Evolutionary conservation across 2,329 filamentous ascomycete genomes (phyloP), one percentile per base, ranked within the genome.

Genomic region (Penicillium frequentans): DNA sequence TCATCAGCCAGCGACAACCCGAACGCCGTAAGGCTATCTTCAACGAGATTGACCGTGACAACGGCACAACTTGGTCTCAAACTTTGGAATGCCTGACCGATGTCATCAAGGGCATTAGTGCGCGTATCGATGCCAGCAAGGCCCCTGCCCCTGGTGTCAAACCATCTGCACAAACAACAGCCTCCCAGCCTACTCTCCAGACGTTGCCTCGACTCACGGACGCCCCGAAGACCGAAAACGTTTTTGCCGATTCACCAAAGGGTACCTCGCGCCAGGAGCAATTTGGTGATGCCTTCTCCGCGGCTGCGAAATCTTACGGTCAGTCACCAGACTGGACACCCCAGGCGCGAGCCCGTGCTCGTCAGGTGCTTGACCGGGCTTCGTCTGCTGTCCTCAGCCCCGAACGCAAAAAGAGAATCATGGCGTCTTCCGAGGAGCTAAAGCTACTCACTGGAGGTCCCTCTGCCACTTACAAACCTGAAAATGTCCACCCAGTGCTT

Each of bases 21-120:
- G 82, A 86, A n/a, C 86, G 92, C 33, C 85, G 93, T 52, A 90
- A 89, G 72, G 85, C 86, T 21, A 91, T 98, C 54, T 97, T 90
- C 74, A 86, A 87, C 56, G 93, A 98, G 65, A 90, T 96, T 59
- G 91, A 96, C 64, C 89, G 92, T 58, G 85, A 86, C 53, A 89
- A 88, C 45, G 91, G 89, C 0, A 84, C 90, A 1, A 88, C 90
- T 63, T 96, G 91, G 90, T 86, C 86, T 9, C 91, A 96, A 66
- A 82, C 96, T 48, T 86, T 87, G 59, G 78, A 80, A 19, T 77
- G 87, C 7, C 93, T 90, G 66, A 81, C 93, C 19, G 83, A 84
- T 13, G 82, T 89, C 19, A 81, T 97, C 50, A 85, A 85, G 62
- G 80, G 80, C 11, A 84, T 97, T 49, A 85, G 86, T 55, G 75